Base-by-base conservation (phyloP, 805 yeast species). In the Wickerhamomyces strasburgensis region DNA sequence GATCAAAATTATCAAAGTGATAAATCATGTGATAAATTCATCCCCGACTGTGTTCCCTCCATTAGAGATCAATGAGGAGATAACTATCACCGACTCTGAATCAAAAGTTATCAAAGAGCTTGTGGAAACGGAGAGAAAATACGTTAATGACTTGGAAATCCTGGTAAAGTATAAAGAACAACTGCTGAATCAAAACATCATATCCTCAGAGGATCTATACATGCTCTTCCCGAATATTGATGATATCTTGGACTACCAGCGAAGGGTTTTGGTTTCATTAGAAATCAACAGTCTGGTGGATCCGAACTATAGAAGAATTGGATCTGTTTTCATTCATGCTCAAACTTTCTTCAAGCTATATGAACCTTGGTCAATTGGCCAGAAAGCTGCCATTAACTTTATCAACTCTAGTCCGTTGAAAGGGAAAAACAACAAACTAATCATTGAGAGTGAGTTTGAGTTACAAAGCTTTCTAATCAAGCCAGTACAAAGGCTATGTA, bases 401-500 rank as follows among this genome's bases (percentile, higher is more conserved):
- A 84, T 93, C 27, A 67, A 70, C 31, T 53, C 61, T 10, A 87
- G 84, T 47, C 72, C 77, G 5, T 55, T 68, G 5, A 75, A 75
- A 48, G 69, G 87, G 36, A 62, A 56, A 32, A 70, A 71, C 42
- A 69, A 78, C 15, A 69, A 82, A 4, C 56, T 65, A 15, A 62
- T 88, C 27, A 77, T 89, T 42, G 90, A 80, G 46, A 90, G 93
- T 19, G 83, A 86, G 29, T 80, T 88, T 55, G 98, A 90, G 59
- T 68, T 93, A 37, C 98, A 85, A 56, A 80, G 90, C 34, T 85
- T 85, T 60, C 69, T 93, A 29, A 76, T 93, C 49, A 93, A 90
- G 58, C 99, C 99, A 0, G 86, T 93, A 27, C 99, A 93, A 65
- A 74, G 99, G 46, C 71, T 93, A n/a, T 86, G 96, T 69, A 86